phyloP scores from a whole-genome alignment of 2,329 filamentous ascomycete genomes.

The Hansfordia pulvinata region DNA sequence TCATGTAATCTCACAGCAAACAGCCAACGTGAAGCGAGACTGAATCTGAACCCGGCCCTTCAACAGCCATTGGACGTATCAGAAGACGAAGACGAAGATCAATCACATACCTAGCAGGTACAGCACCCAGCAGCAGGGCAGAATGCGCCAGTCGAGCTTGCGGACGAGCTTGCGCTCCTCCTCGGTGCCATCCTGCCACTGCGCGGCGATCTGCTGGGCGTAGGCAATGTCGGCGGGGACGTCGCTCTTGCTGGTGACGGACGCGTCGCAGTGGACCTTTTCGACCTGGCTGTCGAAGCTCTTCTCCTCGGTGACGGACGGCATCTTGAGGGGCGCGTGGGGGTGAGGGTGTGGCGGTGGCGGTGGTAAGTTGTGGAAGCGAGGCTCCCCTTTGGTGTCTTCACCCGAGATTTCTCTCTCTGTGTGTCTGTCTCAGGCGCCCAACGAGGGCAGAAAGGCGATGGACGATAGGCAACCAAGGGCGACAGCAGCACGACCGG shows the following conservation, averaged over 20 bases:
- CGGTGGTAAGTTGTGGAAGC: too few species aligned
- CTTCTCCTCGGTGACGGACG: slow-evolving; percentile 4
- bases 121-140: slow-evolving; percentile 9
- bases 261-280: background rate
- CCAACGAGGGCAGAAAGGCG: too few species aligned
- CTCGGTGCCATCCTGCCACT: slow-evolving; percentile 1
- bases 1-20: background rate
- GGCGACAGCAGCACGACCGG: too few species aligned
- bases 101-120: slow-evolving; percentile 9
- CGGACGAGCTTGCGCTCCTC: slow-evolving; percentile 3
- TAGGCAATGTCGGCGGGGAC: background rate
- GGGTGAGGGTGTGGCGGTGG: background rate
- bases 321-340: background rate
- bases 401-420: too few species aligned
- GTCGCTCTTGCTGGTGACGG: background rate
- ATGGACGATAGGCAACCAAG: too few species aligned
- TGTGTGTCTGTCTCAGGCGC: too few species aligned
- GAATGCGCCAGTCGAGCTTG: slow-evolving; percentile 4
- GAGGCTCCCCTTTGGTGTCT: too few species aligned
- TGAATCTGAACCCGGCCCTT: too few species aligned
- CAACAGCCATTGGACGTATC: background rate
- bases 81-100: background rate
- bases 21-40: background rate
- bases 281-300: background rate
- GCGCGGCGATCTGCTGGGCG: slow-evolving; percentile 2